Evolutionary conservation across 2,329 filamentous ascomycete genomes (phyloP).

Genomic region (Alternaria viburni): DNA sequence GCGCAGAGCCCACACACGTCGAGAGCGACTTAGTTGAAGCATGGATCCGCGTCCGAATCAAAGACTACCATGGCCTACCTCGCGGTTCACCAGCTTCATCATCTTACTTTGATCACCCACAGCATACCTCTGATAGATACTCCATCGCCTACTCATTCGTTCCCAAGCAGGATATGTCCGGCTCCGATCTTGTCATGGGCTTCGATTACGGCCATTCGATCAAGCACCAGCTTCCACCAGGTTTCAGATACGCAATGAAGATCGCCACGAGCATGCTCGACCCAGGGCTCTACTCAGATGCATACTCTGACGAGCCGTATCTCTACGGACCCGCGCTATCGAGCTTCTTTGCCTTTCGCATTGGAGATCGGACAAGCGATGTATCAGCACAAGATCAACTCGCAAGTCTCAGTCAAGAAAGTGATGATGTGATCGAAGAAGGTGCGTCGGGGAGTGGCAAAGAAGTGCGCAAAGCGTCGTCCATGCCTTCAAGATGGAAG

Average conservation of each 20-base stretch:
- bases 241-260: constrained; percentile 45
- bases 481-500: constrained; percentile 48
- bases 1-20: constrained; percentile 28
- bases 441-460: constrained; percentile 48
- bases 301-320: constrained; percentile 47
- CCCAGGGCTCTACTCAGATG: constrained; percentile 45
- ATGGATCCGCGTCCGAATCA: constrained; percentile 44
- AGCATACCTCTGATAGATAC: constrained; percentile 44
- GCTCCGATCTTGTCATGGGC: constrained; percentile 42
- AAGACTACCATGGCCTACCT: constrained; percentile 47
- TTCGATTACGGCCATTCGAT: constrained; percentile 48
- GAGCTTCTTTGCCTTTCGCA: constrained; percentile 41
- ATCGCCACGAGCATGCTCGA: constrained; percentile 47
- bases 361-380: constrained; percentile 34
- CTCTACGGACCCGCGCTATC: constrained; percentile 46
- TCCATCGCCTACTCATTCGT: constrained; percentile 48
- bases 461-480: constrained; percentile 32
- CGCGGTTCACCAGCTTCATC: constrained; percentile 31
- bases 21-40: constrained; percentile 38
- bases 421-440: constrained; percentile 48
- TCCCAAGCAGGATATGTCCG: constrained; percentile 39
- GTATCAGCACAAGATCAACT: constrained; percentile 32
- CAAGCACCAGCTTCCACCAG: constrained; percentile 46
- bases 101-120: constrained; percentile 41
- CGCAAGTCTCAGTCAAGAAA: constrained; percentile 23